Conservation (phyloP, 202 grass and related monocot genomes). For the Eragrostis tef region DNA sequence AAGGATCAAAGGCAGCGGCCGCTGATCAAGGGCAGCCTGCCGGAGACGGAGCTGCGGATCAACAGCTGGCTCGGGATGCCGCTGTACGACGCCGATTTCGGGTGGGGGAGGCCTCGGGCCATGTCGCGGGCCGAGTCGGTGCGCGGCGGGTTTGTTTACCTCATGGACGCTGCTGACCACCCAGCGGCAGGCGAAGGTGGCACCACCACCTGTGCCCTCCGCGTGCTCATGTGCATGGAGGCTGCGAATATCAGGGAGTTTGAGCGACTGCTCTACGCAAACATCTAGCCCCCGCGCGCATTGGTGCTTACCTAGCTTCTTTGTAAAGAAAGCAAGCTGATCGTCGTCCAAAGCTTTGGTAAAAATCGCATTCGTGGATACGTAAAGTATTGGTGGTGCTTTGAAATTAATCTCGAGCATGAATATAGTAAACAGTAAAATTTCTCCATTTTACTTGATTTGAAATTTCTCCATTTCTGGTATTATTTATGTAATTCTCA, state of each 20-base stretch:
- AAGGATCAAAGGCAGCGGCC: not conserved
- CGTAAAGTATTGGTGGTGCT: too few species aligned
- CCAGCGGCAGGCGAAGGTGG: not conserved
- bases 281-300: not conserved
- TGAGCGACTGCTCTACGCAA: constrained; percentile 27
- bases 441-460: too few species aligned
- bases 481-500: too few species aligned
- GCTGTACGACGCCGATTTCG: constrained; percentile 46
- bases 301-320: too few species aligned
- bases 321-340: too few species aligned
- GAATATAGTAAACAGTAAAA: too few species aligned
- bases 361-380: too few species aligned
- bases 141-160: not conserved
- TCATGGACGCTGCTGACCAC: not conserved
- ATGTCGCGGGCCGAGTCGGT: constrained; percentile 20
- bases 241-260: constrained; percentile 4
- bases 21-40: not conserved
- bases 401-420: too few species aligned
- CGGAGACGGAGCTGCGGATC: not conserved
- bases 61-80: constrained; percentile 41
- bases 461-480: too few species aligned
- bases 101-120: constrained; percentile 46
- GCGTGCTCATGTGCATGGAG: constrained; percentile 26
- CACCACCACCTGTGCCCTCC: not conserved
- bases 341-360: too few species aligned